Percentiles rank a stretch among this genome's conserved stretches.
These are phyloP conservation scores for Cordyceps javanica DNA, from an alignment of 2,329 filamentous ascomycete genomes.

Conservation along the genomic window DNA sequence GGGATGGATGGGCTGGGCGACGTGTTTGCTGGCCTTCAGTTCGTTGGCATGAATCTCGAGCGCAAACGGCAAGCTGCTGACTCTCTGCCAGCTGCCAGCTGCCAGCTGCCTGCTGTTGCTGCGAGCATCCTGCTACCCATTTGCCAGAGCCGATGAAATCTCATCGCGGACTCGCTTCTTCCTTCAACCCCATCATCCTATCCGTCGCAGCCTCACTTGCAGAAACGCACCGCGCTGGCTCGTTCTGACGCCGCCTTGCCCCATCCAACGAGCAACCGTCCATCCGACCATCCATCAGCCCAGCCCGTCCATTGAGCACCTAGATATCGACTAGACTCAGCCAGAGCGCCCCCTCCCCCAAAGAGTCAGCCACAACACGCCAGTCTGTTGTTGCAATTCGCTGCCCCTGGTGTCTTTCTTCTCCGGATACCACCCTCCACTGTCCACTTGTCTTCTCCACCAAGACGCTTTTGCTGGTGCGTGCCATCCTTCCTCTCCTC, in stretches of 20 bases:
- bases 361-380: slow-evolving; percentile 6
- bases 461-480: slow-evolving; percentile 1
- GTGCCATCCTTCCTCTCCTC: slow-evolving; percentile 11
- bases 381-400: slow-evolving; percentile 11
- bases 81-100: background rate
- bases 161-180: background rate
- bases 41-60: background rate
- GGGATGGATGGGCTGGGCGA: background rate
- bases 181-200: background rate
- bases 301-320: slow-evolving; percentile 5
- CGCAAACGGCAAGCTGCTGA: background rate
- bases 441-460: slow-evolving; percentile 9
- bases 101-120: background rate
- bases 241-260: background rate
- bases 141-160: background rate
- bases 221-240: background rate
- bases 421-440: slow-evolving; percentile 14
- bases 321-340: background rate
- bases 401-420: slow-evolving; percentile 6
- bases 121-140: too few species aligned
- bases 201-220: slow-evolving; percentile 11
- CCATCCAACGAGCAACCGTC: slow-evolving; percentile 12
- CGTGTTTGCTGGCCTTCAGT: background rate
- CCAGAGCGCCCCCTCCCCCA: background rate
- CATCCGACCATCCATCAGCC: slow-evolving; percentile 7